These are phyloP conservation scores for Anaeromyces robustus DNA, from an alignment of 192 early-diverging fungal genomes.

Conservation along the genomic window DNA sequence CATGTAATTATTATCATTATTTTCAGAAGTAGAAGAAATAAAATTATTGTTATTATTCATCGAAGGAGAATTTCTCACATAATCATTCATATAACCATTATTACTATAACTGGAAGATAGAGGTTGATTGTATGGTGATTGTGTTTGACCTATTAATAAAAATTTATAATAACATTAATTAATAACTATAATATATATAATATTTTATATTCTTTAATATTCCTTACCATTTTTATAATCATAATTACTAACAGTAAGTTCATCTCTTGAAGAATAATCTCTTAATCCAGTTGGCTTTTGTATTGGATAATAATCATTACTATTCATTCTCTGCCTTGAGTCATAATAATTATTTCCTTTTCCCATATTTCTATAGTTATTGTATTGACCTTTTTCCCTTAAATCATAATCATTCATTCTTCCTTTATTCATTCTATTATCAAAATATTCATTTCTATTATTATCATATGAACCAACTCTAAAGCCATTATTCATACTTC, in stretches of 20 bases:
- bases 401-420: not conserved
- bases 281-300: not conserved
- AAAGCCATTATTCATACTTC: not conserved
- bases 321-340: not conserved
- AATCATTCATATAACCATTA: not conserved
- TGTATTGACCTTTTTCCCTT: not conserved
- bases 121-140: not conserved
- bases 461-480: not conserved
- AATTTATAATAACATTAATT: too few species aligned
- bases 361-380: not conserved
- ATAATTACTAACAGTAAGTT: not conserved
- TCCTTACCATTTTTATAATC: not conserved
- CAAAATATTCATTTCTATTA: not conserved
- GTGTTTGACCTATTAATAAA: not conserved
- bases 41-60: too few species aligned
- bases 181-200: too few species aligned
- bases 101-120: not conserved
- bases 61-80: not conserved
- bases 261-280: not conserved
- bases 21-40: too few species aligned
- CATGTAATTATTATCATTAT: too few species aligned
- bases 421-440: not conserved
- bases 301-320: not conserved
- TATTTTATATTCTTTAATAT: not conserved
- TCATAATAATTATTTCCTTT: not conserved